Conservation (phyloP, 2,329 filamentous ascomycete species). For the Trichoderma arundinaceum region DNA sequence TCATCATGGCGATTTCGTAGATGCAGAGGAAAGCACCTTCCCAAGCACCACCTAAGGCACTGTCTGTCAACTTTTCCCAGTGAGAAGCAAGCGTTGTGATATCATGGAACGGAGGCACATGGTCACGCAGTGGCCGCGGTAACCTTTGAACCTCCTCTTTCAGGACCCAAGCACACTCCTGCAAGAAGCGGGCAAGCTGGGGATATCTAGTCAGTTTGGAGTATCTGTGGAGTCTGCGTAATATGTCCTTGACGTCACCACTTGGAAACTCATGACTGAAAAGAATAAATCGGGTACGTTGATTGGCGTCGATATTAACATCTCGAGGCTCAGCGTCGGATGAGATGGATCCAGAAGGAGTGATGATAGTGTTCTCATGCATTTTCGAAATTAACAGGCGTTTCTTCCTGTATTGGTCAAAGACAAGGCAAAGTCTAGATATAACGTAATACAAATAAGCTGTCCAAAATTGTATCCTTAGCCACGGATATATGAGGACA, state of each 20-base stretch:
- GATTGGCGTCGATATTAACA: background rate
- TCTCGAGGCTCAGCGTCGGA: background rate
- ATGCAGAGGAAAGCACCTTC: slow-evolving; percentile 13
- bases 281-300: background rate
- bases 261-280: slow-evolving; percentile 2
- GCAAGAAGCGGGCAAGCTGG: slow-evolving; percentile 6
- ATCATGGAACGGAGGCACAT: background rate
- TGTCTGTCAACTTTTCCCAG: background rate
- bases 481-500: too few relatives aligned
- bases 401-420: background rate
- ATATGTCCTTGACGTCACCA: background rate
- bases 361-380: background rate
- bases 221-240: background rate
- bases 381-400: background rate
- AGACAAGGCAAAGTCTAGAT: background rate
- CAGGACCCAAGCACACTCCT: background rate
- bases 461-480: too few relatives aligned
- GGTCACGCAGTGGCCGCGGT: background rate
- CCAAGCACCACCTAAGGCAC: background rate
- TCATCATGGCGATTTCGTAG: slow-evolving; percentile 2
- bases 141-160: slow-evolving; percentile 1
- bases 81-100: background rate
- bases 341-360: too few relatives aligned
- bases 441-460: too few relatives aligned
- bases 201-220: background rate